Percentiles rank a stretch among this genome's conserved stretches.
These are phyloP conservation scores for Exophiala sideris DNA, from an alignment of 2,329 filamentous ascomycete species.

Conservation along the genomic window DNA sequence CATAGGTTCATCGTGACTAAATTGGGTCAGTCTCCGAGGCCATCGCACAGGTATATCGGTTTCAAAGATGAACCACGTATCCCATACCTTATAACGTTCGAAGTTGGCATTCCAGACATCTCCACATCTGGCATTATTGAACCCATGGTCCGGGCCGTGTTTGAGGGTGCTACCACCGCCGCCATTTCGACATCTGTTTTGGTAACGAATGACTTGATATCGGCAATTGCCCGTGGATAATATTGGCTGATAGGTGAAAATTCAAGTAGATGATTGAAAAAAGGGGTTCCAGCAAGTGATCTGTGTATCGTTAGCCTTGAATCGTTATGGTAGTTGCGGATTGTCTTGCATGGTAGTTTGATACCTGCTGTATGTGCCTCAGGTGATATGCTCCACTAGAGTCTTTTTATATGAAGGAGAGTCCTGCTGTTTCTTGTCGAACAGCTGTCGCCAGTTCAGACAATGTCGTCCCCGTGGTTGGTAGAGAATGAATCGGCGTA, in stretches of 20 bases:
- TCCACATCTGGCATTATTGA: constrained; percentile 10
- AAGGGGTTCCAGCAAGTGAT: constrained; percentile 1
- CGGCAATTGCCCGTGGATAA: constrained; percentile 7
- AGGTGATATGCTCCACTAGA: constrained; percentile 19
- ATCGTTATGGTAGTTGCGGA: background rate
- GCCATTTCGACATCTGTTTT: constrained; percentile 15
- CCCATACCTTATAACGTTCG: constrained; percentile 18
- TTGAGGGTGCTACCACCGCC: constrained; percentile 15
- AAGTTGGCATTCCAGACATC: constrained; percentile 8
- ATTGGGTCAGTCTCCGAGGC: constrained; percentile 16
- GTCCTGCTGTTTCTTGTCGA: constrained; percentile 1
- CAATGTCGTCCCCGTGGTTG: constrained; percentile 4
- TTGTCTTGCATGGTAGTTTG: background rate
- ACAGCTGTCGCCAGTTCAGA: background rate
- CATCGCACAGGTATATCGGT: background rate
- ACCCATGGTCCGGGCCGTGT: constrained; percentile 13
- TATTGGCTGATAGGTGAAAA: constrained; percentile 10
- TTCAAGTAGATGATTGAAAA: constrained; percentile 16
- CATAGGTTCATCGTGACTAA: constrained; percentile 15
- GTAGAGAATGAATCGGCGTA: constrained; percentile 14
- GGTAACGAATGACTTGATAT: constrained; percentile 21
- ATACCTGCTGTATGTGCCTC: constrained; percentile 13
- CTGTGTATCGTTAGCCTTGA: constrained; percentile 14
- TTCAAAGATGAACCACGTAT: background rate
- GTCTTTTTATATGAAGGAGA: background rate